Conservation (phyloP, 106 monocot genomes). For the Acanthochlamys bracteata region DNA sequence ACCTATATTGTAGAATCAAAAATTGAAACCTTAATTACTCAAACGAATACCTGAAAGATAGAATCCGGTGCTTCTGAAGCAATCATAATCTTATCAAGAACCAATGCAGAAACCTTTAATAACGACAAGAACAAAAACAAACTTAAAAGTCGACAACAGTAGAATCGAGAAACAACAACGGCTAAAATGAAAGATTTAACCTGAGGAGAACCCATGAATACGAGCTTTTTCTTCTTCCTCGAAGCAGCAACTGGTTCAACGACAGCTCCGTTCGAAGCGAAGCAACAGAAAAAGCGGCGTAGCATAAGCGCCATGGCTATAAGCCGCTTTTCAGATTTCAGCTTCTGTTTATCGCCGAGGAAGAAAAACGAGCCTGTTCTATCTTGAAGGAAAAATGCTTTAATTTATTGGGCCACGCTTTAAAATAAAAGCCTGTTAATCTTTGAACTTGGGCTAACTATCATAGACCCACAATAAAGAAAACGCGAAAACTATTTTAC, state of each 20-base stretch:
- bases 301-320: constrained; percentile 2
- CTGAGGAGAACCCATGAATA: constrained; percentile 85
- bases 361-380: no score
- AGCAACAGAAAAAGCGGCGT: constrained; percentile 35
- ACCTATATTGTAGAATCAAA: not conserved
- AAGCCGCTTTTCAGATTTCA: no score
- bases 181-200: constrained; percentile 22
- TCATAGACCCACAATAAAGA: no score
- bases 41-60: constrained; percentile 43
- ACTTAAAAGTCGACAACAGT: not conserved
- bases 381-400: no score
- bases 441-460: no score
- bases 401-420: no score
- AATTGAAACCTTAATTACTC: no score
- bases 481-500: no score
- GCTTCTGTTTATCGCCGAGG: no score
- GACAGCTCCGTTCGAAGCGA: not conserved
- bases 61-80: constrained; percentile 49
- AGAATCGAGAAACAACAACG: not conserved
- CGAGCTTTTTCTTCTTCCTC: constrained; percentile 65
- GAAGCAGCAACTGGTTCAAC: not conserved
- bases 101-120: constrained; percentile 57
- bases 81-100: constrained; percentile 45
- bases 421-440: no score
- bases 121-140: not conserved